A percentile compares a stretch with the other conserved stretches of the same genome.
Evolutionary conservation across 352 stramenopile species (phyloP).

Genomic region (Phytophthora macrochlamydospora): DNA sequence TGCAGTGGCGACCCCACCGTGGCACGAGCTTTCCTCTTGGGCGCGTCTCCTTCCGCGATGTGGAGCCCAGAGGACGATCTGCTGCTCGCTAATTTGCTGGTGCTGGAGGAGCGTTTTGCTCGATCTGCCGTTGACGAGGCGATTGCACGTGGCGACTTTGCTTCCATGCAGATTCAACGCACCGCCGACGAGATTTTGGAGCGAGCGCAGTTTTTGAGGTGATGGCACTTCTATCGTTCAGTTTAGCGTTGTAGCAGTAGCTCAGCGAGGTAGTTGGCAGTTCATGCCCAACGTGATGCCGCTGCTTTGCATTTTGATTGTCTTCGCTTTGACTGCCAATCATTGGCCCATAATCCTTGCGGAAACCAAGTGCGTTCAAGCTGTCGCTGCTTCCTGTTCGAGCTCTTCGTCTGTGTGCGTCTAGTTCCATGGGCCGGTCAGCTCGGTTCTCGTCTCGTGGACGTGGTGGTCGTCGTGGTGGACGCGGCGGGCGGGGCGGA

Average conservation of each 20-base stretch:
- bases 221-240: neutral
- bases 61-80: conserved; percentile 62
- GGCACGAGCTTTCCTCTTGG: conserved; percentile 43
- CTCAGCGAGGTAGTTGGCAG: too few species aligned
- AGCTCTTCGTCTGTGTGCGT: conserved; percentile 11
- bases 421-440: conserved; percentile 25
- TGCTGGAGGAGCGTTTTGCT: conserved; percentile 24
- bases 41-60: conserved; percentile 31
- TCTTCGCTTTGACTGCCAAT: too few species aligned
- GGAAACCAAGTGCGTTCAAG: neutral
- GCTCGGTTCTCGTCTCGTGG: conserved; percentile 33
- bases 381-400: conserved; percentile 19
- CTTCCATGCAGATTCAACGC: conserved; percentile 41
- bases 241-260: too few species aligned
- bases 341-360: too few species aligned
- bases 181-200: conserved; percentile 47
- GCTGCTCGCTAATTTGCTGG: conserved; percentile 34
- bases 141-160: conserved; percentile 38
- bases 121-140: conserved; percentile 27
- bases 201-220: conserved; percentile 74
- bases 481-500: conserved; percentile 27
- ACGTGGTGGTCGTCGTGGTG: conserved; percentile 24
- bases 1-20: conserved; percentile 34
- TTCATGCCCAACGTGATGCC: too few species aligned
- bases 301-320: too few species aligned